Evolutionary conservation across 331 rosid genomes (phyloP).

Genomic region (Quercus lobata): DNA sequence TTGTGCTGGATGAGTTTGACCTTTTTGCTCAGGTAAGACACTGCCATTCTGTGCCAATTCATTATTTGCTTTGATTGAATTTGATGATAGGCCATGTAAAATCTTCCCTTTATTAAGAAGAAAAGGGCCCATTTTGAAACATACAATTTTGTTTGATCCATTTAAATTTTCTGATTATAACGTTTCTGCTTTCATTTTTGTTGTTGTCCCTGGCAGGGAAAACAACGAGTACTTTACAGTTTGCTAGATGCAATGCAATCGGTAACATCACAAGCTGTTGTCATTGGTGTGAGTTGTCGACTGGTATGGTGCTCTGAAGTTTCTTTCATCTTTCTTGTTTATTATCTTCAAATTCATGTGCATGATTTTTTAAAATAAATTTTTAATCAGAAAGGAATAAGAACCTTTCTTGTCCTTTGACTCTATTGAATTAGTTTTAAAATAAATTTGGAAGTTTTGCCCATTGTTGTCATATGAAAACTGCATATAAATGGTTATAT

Average conservation of each 20-base stretch:
- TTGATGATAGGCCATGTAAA: neutral
- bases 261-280: conserved; percentile 85
- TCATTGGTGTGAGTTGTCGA: conserved; percentile 81
- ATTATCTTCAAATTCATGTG: conserved; percentile 9
- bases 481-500: neutral
- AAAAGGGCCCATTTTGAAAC: neutral
- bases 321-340: conserved; percentile 14
- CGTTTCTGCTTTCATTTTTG: conserved; percentile 3
- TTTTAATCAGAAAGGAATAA: neutral
- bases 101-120: neutral
- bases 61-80: neutral
- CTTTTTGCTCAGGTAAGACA: conserved; percentile 81
- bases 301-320: conserved; percentile 51
- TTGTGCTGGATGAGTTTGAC: conserved; percentile 88
- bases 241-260: conserved; percentile 95
- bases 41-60: neutral
- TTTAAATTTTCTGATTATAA: conserved; percentile 16
- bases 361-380: neutral
- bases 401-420: neutral
- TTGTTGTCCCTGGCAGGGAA: conserved; percentile 54
- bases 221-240: conserved; percentile 82
- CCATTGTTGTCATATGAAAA: neutral
- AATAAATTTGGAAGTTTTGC: neutral
- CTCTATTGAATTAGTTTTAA: neutral
- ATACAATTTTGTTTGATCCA: neutral